A percentile compares a stretch with the other conserved stretches of the same genome.
Evolutionary conservation across 2,329 filamentous ascomycete species (phyloP).

Genomic region (Hymenoscyphus infarciens): DNA sequence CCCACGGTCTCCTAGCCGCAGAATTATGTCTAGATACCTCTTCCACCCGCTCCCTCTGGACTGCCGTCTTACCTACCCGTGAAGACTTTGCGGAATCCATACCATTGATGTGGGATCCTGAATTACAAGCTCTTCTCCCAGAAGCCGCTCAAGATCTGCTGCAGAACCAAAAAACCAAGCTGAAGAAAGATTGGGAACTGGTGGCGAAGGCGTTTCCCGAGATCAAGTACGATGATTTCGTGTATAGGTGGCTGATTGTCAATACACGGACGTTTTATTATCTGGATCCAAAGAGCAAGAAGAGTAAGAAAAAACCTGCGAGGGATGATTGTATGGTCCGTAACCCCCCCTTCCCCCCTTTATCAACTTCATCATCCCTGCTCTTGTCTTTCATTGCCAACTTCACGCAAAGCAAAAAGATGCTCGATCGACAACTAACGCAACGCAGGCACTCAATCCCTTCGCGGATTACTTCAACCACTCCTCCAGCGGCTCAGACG

Average conservation of each 20-base stretch:
- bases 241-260: constrained; percentile 56
- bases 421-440: neutral
- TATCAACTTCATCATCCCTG: neutral
- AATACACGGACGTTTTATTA: constrained; percentile 64
- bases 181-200: constrained; percentile 47
- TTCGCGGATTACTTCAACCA: constrained; percentile 72
- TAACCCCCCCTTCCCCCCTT: neutral
- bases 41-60: constrained; percentile 54
- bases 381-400: neutral
- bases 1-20: constrained; percentile 71
- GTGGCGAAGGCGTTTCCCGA: constrained; percentile 43
- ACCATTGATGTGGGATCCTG: constrained; percentile 51
- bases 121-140: constrained; percentile 46
- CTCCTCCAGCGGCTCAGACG: constrained; percentile 47
- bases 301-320: constrained; percentile 28
- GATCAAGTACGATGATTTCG: constrained; percentile 40
- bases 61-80: constrained; percentile 61
- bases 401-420: neutral
- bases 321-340: constrained; percentile 54
- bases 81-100: constrained; percentile 56
- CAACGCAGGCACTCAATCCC: constrained; percentile 54
- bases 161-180: constrained; percentile 50
- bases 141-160: constrained; percentile 44
- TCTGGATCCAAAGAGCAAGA: constrained; percentile 23
- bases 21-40: constrained; percentile 55